Base-by-base conservation (phyloP, 78 protist genomes). In the Emiliania huxleyi region DNA sequence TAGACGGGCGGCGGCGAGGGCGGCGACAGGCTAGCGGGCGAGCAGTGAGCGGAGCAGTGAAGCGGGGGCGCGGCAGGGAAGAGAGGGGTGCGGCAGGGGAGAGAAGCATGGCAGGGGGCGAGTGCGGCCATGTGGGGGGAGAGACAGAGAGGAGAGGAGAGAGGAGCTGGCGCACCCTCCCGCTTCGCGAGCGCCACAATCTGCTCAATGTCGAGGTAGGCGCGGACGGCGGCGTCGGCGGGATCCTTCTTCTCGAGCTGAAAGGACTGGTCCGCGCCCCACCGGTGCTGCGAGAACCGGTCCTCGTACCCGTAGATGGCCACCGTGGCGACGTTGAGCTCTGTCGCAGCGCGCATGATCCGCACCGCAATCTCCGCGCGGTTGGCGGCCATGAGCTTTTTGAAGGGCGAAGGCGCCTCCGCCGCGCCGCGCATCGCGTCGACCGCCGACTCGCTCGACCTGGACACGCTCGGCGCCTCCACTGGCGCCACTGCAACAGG, bases 211-310 rank as follows among this genome's bases (percentile, higher is more conserved):
- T 38, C 46, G 12, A 97, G 94, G 91, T 97, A 97, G 18, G 96
- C 96, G 25, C 40, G 94, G 79, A 96, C 94, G 4, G 94, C 75
- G 12, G 71, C 0, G 1, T 0, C 52, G 26, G 19, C 56, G 18
- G 96, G 96, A 4, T 45, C 11, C n/a, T 15, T 8, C 90, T 46
- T 55, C 46, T 75, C 95, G 49, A 96, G 26, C 85, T 38, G 19
- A 91, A 73, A 95, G 38, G 96, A 62, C 93, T 95, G 94, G 91
- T 96, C 97, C 0, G 98, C 96, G 43, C 93, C 90, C 33, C 26
- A 40, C n/a, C 95, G 40, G 92, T 85, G 92, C 43, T 23, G 25
- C 44, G 46, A 40, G 48, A 11, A 3, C 25, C 71, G 45, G 91
- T 88, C 94, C 89, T 87, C 91, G 42, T 87, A 15, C 69, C 69